A percentile compares a stretch with the other conserved stretches of the same genome.
phyloP scores from a whole-genome alignment of 768 basidiomycete genomes.

The Antrodiella citrinella region DNA sequence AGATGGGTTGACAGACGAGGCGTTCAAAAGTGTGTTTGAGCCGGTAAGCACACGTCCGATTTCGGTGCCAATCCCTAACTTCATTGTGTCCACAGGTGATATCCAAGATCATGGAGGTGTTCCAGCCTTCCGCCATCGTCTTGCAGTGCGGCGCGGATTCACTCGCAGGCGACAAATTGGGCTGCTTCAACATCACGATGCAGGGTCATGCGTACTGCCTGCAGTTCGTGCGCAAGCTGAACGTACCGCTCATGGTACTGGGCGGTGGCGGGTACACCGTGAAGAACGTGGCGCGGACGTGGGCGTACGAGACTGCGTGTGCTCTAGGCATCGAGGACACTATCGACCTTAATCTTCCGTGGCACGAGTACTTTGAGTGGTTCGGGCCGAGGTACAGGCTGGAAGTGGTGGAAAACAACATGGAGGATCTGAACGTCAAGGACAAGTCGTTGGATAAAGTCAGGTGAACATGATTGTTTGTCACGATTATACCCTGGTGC shows the following conservation, averaged over 20 bases:
- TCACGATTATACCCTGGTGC: slow-evolving; percentile 23
- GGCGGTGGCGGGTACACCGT: slow-evolving; percentile 98
- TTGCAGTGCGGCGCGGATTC: slow-evolving; percentile 97
- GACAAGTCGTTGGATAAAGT: slow-evolving; percentile 77
- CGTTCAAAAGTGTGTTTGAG: slow-evolving; percentile 83
- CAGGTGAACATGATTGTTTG: slow-evolving; percentile 43
- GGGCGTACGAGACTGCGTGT: slow-evolving; percentile 96
- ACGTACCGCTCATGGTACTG: slow-evolving; percentile 82
- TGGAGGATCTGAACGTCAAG: slow-evolving; percentile 86
- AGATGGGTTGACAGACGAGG: slow-evolving; percentile 90
- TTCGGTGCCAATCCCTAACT: background rate
- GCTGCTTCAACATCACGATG: slow-evolving; percentile 95
- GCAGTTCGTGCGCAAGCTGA: slow-evolving; percentile 72
- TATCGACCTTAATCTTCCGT: slow-evolving; percentile 72
- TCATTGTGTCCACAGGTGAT: slow-evolving; percentile 50
- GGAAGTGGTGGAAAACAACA: slow-evolving; percentile 86
- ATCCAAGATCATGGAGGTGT: slow-evolving; percentile 79
- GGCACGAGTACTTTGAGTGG: slow-evolving; percentile 93
- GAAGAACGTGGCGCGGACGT: slow-evolving; percentile 90
- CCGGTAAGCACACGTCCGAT: slow-evolving; percentile 51
- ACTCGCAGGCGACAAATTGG: slow-evolving; percentile 89
- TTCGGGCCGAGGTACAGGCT: slow-evolving; percentile 93
- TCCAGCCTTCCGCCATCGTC: slow-evolving; percentile 78
- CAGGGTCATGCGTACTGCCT: slow-evolving; percentile 91
- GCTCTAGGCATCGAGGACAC: slow-evolving; percentile 80